These are phyloP conservation scores for Tricholoma furcatifolium DNA, from an alignment of 768 basidiomycete species.

Conservation along the genomic window DNA sequence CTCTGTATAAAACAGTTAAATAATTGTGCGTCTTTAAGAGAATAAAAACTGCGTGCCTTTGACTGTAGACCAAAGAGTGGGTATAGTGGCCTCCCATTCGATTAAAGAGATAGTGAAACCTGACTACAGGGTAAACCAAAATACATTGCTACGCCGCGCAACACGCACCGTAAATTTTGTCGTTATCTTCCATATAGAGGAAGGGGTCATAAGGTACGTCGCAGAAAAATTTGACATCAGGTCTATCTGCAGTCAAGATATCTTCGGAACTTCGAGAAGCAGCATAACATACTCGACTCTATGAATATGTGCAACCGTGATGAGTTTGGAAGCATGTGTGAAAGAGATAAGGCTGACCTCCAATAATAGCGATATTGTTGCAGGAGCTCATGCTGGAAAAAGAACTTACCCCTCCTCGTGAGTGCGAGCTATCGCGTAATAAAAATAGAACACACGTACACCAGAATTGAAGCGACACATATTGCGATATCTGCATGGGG, in stretches of 20 bases:
- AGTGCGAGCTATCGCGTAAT: neutral
- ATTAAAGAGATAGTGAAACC: slow-evolving; percentile 79
- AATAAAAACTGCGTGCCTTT: slow-evolving; percentile 44
- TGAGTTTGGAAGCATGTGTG: neutral
- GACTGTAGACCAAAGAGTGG: slow-evolving; percentile 73
- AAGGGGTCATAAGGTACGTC: slow-evolving; percentile 83
- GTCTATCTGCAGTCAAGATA: slow-evolving; percentile 37
- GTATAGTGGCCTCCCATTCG: slow-evolving; percentile 80
- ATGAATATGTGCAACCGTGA: neutral
- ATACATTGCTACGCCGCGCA: neutral
- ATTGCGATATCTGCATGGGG: slow-evolving; percentile 67
- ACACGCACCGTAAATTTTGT: slow-evolving; percentile 43
- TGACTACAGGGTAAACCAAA: slow-evolving; percentile 23
- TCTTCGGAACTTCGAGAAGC: neutral
- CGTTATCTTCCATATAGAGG: slow-evolving; percentile 70
- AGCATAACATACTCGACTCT: slow-evolving; percentile 73
- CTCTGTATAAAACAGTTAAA: slow-evolving; percentile 35
- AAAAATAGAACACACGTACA: slow-evolving; percentile 40
- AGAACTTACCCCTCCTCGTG: slow-evolving; percentile 49
- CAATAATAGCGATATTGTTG: slow-evolving; percentile 84
- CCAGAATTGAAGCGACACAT: slow-evolving; percentile 97
- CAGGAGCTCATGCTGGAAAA: slow-evolving; percentile 78
- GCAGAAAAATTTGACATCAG: slow-evolving; percentile 74
- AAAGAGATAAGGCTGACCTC: slow-evolving; percentile 38
- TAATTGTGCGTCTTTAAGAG: neutral